Evolutionary conservation across 257 asterid species (phyloP).

Genomic region (Galeopsis tetrahit): DNA sequence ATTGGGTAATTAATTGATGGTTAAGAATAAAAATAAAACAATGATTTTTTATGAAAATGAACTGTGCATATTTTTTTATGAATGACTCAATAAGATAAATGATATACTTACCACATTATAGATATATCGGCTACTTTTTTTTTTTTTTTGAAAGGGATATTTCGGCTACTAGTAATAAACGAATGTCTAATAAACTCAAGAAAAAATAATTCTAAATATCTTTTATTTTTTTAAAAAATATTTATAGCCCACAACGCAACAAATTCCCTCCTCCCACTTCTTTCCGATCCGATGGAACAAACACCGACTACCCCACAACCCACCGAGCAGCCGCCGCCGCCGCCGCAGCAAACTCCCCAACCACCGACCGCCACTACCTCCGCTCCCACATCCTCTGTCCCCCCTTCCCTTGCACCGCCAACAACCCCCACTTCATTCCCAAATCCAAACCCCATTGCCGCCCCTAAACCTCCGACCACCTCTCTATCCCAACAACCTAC

Average conservation of each 20-base stretch:
- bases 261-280: slow-evolving; percentile 1
- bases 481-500: slow-evolving; percentile 43
- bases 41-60: too few relatives aligned
- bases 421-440: slow-evolving; percentile 42
- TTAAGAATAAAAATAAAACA: too few relatives aligned
- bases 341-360: slow-evolving; percentile 41
- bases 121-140: too few relatives aligned
- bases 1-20: too few relatives aligned
- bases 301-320: slow-evolving; percentile 48
- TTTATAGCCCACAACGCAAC: not conserved
- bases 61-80: too few relatives aligned
- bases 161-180: too few relatives aligned
- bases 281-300: slow-evolving; percentile 51
- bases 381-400: slow-evolving; percentile 29
- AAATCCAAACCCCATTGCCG: slow-evolving; percentile 37
- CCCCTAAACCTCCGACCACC: slow-evolving; percentile 36
- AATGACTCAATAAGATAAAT: too few relatives aligned
- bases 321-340: slow-evolving; percentile 50
- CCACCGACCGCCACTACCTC: slow-evolving; percentile 35
- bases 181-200: too few relatives aligned
- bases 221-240: not conserved
- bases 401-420: slow-evolving; percentile 39
- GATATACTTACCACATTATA: too few relatives aligned
- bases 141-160: too few relatives aligned
- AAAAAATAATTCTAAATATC: too few relatives aligned